These are phyloP conservation scores for Pythium rishiriense DNA, from an alignment of 352 stramenopile genomes.

Conservation along the genomic window DNA sequence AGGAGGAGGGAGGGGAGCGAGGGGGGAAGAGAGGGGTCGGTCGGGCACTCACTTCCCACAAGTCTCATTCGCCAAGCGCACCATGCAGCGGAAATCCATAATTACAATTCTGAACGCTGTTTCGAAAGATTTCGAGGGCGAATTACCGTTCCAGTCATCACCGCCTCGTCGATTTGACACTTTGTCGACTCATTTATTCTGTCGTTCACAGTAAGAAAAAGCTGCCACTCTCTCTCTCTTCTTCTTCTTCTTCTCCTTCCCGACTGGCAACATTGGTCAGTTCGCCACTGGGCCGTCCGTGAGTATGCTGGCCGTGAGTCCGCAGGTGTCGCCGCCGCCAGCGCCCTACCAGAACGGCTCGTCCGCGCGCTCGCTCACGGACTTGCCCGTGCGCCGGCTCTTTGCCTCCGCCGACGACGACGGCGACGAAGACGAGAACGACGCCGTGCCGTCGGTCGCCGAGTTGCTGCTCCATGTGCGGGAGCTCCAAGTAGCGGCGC, in stretches of 20 bases:
- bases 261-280: no score
- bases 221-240: not conserved
- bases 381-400: slow-evolving; percentile 33
- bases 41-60: slow-evolving; percentile 7
- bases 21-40: no score
- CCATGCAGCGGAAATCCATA: slow-evolving; percentile 2
- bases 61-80: slow-evolving; percentile 13
- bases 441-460: slow-evolving; percentile 42
- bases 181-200: not conserved
- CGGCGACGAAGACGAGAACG: slow-evolving; percentile 19
- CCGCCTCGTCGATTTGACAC: not conserved
- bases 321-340: slow-evolving; percentile 17
- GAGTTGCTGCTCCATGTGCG: slow-evolving; percentile 58
- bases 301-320: slow-evolving; percentile 21
- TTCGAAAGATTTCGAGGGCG: slow-evolving; percentile 5
- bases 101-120: slow-evolving; percentile 9
- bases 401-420: slow-evolving; percentile 13
- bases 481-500: slow-evolving; percentile 45
- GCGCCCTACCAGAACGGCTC: not conserved
- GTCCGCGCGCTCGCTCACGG: slow-evolving; percentile 20
- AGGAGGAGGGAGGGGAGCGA: not conserved
- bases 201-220: not conserved
- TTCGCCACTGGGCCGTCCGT: not conserved
- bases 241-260: not conserved
- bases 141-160: slow-evolving; percentile 11